phyloP scores from a whole-genome alignment of 164 flowering plant species.

The Aristolochia contorta region DNA sequence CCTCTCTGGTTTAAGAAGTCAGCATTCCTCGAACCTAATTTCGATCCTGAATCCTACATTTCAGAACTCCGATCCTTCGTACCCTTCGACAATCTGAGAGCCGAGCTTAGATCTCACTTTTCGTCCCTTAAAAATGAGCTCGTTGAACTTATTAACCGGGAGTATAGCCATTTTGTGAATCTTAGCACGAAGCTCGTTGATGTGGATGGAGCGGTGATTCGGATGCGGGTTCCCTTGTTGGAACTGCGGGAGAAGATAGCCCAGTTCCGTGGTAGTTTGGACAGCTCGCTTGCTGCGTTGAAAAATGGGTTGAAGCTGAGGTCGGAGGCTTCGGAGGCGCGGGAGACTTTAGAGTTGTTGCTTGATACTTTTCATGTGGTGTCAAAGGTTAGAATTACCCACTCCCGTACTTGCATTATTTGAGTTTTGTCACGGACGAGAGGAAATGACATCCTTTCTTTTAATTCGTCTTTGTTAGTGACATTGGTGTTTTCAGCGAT shows the following conservation, averaged over 20 bases:
- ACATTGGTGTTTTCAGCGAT: too few relatives aligned
- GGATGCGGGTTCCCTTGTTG: slow-evolving; percentile 87
- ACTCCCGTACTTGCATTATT: background rate
- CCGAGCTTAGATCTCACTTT: slow-evolving; percentile 73
- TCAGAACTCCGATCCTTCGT: slow-evolving; percentile 92
- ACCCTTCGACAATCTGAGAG: slow-evolving; percentile 83
- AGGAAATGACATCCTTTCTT: background rate
- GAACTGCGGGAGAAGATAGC: slow-evolving; percentile 77
- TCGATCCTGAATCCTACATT: slow-evolving; percentile 79
- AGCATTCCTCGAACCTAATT: slow-evolving; percentile 47
- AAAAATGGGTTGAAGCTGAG: slow-evolving; percentile 60
- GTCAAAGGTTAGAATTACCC: slow-evolving; percentile 52
- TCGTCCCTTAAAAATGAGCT: slow-evolving; percentile 78
- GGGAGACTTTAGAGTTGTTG: slow-evolving; percentile 75
- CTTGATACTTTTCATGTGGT: slow-evolving; percentile 91
- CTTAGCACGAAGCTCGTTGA: slow-evolving; percentile 93
- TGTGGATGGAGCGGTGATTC: slow-evolving; percentile 61
- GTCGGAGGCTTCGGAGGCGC: slow-evolving; percentile 57
- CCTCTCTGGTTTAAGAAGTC: slow-evolving; percentile 81
- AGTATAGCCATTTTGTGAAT: slow-evolving; percentile 83
- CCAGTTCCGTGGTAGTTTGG: slow-evolving; percentile 18
- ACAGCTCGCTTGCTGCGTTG: slow-evolving; percentile 24
- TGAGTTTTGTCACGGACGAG: background rate
- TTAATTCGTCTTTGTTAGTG: background rate
- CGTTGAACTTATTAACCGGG: slow-evolving; percentile 86